Base-by-base conservation (phyloP, 441 rosid species). In the Mallotus repandus region DNA sequence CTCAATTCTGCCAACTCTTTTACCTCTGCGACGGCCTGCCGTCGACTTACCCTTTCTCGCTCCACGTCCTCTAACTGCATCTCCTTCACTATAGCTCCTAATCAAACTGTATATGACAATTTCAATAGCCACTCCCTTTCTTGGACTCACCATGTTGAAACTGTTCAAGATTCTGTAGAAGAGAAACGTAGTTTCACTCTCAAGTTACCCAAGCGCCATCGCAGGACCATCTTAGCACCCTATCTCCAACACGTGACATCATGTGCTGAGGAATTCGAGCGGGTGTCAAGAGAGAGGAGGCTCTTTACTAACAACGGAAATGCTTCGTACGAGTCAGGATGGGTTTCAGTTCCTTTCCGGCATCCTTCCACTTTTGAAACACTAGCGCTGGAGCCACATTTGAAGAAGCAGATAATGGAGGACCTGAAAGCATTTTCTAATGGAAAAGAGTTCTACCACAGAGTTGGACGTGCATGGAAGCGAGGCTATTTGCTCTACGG, bases 111-210 rank as follows among this genome's bases (percentile, higher is more conserved):
- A 29, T 74, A 63, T 4, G 87, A 81, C 77, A 15, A 70, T 46
- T 84, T 77, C 79, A 32, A 56, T 2, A 83, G 79, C 19, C 83
- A 81, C 59, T 22, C 71, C 54, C 74, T 84, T 66, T 77, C 77
- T 25, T 84, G 87, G 87, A 84, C 84, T 3, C 85, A 84, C 72
- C 85, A 84, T 14, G 85, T 84, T 10, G 87, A 84, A 58, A 84
- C 87, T 4, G 76, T 84, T 32, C 87, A 80, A 64, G 87, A 85
- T 53, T 83, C 88, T 5, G 63, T 83, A 5, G 88, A 85, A 32
- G 86, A 85, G 74, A 83, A 79, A 60, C 88, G 88, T 32, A 76
- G 82, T 74, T 83, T 85, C 83, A 83, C 82, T 16, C 86, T 85
- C 66, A 79, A 80, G 77, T 63, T 82, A 22, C 87, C 84, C 18